These are phyloP conservation scores for Bryoerythrophyllum caledonicum DNA, from an alignment of 225 moss, liverwort and hornwort species.

Conservation along the genomic window DNA sequence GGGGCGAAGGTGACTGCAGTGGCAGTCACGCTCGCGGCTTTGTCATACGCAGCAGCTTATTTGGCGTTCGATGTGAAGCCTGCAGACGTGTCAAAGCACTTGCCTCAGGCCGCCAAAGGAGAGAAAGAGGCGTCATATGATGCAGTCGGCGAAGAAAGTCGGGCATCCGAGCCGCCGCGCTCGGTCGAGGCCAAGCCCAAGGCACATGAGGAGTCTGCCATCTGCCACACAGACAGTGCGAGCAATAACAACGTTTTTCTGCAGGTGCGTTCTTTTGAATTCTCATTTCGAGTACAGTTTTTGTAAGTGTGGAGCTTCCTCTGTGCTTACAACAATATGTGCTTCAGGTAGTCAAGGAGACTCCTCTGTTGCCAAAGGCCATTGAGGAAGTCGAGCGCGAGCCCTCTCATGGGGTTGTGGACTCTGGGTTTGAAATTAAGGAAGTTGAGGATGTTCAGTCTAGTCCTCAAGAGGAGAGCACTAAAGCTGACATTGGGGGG, in stretches of 20 bases:
- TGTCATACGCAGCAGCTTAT: conserved; percentile 49
- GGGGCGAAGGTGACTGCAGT: conserved; percentile 48
- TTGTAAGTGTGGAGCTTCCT: conserved; percentile 33
- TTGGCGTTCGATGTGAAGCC: conserved; percentile 40
- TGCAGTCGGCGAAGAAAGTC: conserved; percentile 23
- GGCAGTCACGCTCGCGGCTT: conserved; percentile 55
- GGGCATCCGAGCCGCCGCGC: conserved; percentile 24
- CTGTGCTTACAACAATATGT: conserved; percentile 41
- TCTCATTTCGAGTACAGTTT: conserved; percentile 16
- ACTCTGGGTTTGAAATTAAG: conserved; percentile 40
- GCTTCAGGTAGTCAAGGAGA: conserved; percentile 58
- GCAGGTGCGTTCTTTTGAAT: neutral
- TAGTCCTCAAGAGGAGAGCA: conserved; percentile 40
- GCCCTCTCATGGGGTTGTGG: conserved; percentile 31
- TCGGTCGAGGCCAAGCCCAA: conserved; percentile 17
- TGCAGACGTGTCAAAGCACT: conserved; percentile 31
- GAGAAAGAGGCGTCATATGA: conserved; percentile 18
- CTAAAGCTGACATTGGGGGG: conserved; percentile 25
- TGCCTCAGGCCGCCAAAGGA: conserved; percentile 26
- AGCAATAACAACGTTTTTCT: too few species aligned
- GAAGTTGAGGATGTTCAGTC: conserved; percentile 45
- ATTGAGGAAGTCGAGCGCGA: conserved; percentile 47
- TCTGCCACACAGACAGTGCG: conserved; percentile 24
- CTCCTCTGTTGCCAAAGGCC: conserved; percentile 43
- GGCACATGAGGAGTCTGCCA: conserved; percentile 23